A percentile compares a stretch with the other conserved stretches of the same genome.
Evolutionary conservation across 345 rosid species (phyloP).

Genomic region (Mangifera indica): DNA sequence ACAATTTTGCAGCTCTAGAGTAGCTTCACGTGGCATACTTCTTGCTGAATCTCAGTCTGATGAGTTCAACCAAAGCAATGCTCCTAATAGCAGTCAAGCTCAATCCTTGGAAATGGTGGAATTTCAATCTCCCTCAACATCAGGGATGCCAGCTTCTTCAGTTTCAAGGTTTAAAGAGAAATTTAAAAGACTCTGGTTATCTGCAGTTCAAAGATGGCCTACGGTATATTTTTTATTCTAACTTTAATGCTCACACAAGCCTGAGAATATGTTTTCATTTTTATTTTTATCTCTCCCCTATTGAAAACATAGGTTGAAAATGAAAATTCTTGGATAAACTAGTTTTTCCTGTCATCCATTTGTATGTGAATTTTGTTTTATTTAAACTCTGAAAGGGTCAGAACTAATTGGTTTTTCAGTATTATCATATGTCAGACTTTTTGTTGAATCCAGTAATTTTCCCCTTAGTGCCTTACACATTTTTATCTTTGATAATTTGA

Average conservation of each 20-base stretch:
- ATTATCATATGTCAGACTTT: neutral
- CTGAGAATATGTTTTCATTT: neutral
- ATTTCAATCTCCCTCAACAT: conserved; percentile 38
- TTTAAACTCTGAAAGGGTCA: neutral
- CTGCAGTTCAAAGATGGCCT: conserved; percentile 74
- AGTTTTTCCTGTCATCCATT: neutral
- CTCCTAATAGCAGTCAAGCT: conserved; percentile 31
- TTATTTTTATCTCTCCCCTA: too few species aligned
- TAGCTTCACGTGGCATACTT: conserved; percentile 61
- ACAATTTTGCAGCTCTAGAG: conserved; percentile 55
- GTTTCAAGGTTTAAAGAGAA: conserved; percentile 54
- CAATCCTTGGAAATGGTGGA: conserved; percentile 34
- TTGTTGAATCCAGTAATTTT: neutral
- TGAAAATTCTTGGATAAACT: neutral
- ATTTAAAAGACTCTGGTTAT: conserved; percentile 46
- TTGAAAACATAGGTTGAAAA: neutral
- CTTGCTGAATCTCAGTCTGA: conserved; percentile 59
- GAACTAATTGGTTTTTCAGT: neutral
- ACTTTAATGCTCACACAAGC: neutral
- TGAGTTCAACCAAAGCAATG: conserved; percentile 35
- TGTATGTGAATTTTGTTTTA: neutral
- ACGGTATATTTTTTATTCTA: conserved; percentile 40
- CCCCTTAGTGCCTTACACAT: neutral
- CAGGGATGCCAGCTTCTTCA: conserved; percentile 45
- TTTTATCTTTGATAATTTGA: neutral